Base-by-base conservation (phyloP, 495 filamentous ascomycete species). In the Acidomyces sp. region DNA sequence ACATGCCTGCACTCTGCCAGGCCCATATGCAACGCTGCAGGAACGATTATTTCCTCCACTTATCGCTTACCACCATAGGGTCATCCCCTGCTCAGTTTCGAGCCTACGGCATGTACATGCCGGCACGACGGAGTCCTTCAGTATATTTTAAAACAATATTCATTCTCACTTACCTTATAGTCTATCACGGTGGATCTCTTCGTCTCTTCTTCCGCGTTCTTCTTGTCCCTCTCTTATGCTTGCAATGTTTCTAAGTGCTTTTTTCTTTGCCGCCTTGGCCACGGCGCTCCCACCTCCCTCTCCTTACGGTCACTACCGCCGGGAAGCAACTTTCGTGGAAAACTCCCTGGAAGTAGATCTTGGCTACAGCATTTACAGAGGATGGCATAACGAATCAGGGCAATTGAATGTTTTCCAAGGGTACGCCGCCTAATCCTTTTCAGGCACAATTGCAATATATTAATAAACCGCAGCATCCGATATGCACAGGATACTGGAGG, bases 401-500 rank as follows among this genome's bases (percentile, higher is more conserved):
- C 4, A 23, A 5, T 37, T 50, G 12, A 41, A 50, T 27, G 27
- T 36, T 5, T 50, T 35, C 20, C 10, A 40, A 41, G 47, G 47
- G 36, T 46, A 27, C 12, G 22, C 16, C 52, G 34, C 45, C 52
- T 23, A 49, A 47, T 37, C 23, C 53, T 5, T 50, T 53, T 6
- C 35, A 10, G 10, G 20, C 9, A 6, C 11, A 27, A 16, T 28
- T 6, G 35, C 7, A 6, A 6, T 28, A n/a, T 38, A 6, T 6
- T 24, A 28, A 30, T 3, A 3, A 15, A 4, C 3, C 24, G 17
- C 22, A 49, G 51, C 7, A 49, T 54, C 11, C 51, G 51, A 4
- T 54, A 29, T 21, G 51, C 46, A 4, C 20, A 26, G 13, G 20
- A 40, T 7, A 40, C 51, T 6, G 24, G 24, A 0, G 56, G 56